Conservation (phyloP, 345 rosid genomes). For the Lumnitzera littorea region DNA sequence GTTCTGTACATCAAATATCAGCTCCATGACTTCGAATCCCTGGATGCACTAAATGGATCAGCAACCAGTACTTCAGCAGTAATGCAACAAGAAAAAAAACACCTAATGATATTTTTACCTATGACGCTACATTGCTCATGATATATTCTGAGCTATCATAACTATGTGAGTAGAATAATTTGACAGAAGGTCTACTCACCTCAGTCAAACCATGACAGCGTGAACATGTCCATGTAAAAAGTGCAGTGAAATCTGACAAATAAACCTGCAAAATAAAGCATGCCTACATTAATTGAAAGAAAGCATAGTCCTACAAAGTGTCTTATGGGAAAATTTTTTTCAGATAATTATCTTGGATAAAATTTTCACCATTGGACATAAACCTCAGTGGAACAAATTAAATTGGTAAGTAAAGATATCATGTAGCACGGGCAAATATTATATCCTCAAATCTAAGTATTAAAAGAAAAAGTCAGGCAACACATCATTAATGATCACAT, state of each 20-base stretch:
- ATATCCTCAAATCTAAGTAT: no score
- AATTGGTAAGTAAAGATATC: no score
- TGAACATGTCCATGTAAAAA: conserved; percentile 83
- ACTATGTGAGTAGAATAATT: not conserved
- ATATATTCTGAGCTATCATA: no score
- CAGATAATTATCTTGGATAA: no score
- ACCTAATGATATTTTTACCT: no score
- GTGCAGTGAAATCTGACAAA: conserved; percentile 68
- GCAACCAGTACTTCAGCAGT: not conserved
- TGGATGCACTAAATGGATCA: conserved; percentile 14
- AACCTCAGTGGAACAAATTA: no score
- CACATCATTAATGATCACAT: no score
- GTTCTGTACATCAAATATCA: conserved; percentile 69
- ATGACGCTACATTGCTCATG: no score
- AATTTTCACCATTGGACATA: no score
- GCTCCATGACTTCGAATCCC: conserved; percentile 84
- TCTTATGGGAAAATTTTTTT: not conserved
- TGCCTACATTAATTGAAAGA: conserved; percentile 5
- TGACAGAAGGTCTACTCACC: conserved; percentile 24
- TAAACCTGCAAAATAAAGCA: conserved; percentile 48
- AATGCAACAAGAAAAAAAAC: no score
- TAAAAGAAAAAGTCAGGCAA: no score
- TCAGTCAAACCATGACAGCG: conserved; percentile 71
- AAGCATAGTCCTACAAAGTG: not conserved
- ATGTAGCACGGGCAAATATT: no score